Evolutionary conservation across 176 grass and related monocot genomes (phyloP).

Genomic region (Leersia perrieri): DNA sequence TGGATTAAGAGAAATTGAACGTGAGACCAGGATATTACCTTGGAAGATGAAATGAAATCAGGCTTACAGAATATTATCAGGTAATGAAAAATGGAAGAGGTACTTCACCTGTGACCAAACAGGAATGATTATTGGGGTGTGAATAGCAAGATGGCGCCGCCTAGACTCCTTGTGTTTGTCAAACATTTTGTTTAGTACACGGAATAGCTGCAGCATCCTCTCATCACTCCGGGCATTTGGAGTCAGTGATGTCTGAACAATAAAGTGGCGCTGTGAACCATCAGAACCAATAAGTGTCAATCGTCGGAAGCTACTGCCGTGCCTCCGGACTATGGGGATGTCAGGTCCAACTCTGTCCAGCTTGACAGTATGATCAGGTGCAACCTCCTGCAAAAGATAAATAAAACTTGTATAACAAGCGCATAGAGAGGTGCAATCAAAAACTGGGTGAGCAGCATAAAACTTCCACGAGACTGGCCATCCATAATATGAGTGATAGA

Average conservation of each 20-base stretch:
- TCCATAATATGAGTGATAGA: constrained; percentile 1
- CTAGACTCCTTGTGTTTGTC: constrained; percentile 99
- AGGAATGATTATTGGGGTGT: constrained; percentile 99
- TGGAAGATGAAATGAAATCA: constrained; percentile 15
- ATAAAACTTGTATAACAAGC: constrained; percentile 6
- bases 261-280: constrained; percentile 98
- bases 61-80: constrained; percentile 3
- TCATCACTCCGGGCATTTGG: constrained; percentile 99
- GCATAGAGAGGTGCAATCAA: background rate
- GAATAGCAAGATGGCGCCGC: constrained; percentile 75
- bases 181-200: constrained; percentile 97
- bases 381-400: constrained; percentile 68
- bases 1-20: constrained; percentile 38
- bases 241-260: constrained; percentile 97
- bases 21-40: constrained; percentile 12
- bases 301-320: constrained; percentile 93
- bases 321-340: constrained; percentile 96
- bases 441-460: background rate
- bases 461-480: background rate
- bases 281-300: constrained; percentile 96
- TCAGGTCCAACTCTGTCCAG: constrained; percentile 95
- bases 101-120: constrained; percentile 95
- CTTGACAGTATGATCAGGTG: constrained; percentile 96
- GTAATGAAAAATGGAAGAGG: background rate
- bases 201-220: constrained; percentile 97